Evolutionary conservation across 192 early-diverging fungal genomes (phyloP), one percentile per base, ranked within the genome.

Genomic region (Kickxella alabastrina): DNA sequence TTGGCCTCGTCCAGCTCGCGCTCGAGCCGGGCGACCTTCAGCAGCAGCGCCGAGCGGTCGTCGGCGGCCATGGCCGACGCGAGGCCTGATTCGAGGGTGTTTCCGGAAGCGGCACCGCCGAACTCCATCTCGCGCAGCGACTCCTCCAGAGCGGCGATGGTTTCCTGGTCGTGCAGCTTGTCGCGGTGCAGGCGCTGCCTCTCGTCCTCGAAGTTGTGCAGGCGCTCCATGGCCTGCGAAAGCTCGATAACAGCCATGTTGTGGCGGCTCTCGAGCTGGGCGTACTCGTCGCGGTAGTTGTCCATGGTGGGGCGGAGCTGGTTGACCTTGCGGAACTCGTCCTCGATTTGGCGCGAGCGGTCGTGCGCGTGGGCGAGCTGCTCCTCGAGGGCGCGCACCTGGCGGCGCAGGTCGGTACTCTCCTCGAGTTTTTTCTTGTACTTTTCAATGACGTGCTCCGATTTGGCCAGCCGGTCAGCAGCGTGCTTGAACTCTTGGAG

Each of bases 351-450:
- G 13, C 78, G 73, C 41, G 89, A 90, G 17, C 82, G 87, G 25
- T 87, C 83, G 38, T 82, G 57, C 10, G 90, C 68, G 9, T 82
- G 68, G 6, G 79, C 71, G 57, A 89, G 89, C 56, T 87, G 83
- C 25, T 91, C 84, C 51, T 95, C 92, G 13, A 90, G 50, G 15
- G 64, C 43, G 43, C 89, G 90, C 48, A 95, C 77, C 53, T 91
- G 84, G 43, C 85, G 80, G 29, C 85, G 76, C 38, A 94, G 45
- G 49, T 96, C 92, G 0, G 80, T 83, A 32, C 78, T 83, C 38
- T 97, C 94, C 48, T 97, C 95, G 5, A 95, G 77, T 40, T 92
- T 89, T 73, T 93, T 93, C 60, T 92, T 95, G 71, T 92, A 99
- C 65, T 95, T 96, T 63, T 97, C 95, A 55, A 94, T 85, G 25